phyloP scores from a whole-genome alignment of 2,329 filamentous ascomycete genomes.

The Graphilbum sp. region DNA sequence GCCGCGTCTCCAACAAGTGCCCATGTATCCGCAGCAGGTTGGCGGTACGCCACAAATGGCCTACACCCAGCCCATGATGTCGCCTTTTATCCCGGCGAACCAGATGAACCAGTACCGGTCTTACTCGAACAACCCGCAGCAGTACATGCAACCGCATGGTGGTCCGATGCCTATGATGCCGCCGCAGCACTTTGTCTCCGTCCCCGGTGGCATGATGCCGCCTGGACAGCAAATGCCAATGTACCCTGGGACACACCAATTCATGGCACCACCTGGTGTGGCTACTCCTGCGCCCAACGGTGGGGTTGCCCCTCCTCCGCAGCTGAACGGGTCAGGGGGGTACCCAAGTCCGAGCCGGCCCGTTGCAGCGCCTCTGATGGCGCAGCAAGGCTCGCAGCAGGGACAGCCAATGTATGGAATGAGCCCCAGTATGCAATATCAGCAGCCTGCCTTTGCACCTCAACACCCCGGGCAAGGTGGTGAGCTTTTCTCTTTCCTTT shows the following conservation, averaged over 20 bases:
- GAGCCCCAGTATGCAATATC: conserved; percentile 59
- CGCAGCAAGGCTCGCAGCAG: conserved; percentile 83
- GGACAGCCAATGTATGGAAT: conserved; percentile 65
- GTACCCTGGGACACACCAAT: conserved; percentile 56
- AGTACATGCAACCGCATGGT: conserved; percentile 56
- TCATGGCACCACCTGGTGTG: conserved; percentile 38
- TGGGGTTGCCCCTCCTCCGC: conserved; percentile 27
- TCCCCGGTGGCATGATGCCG: conserved; percentile 52
- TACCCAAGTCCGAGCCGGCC: conserved; percentile 80
- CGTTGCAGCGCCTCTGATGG: conserved; percentile 68
- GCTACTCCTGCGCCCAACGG: neutral
- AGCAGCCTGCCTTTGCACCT: conserved; percentile 54
- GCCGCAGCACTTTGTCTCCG: conserved; percentile 56
- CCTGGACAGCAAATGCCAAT: conserved; percentile 63
- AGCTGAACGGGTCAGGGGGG: conserved; percentile 51
- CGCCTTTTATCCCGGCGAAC: conserved; percentile 54
- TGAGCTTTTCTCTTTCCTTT: conserved; percentile 30
- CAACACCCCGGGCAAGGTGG: conserved; percentile 53
- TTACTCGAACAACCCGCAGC: conserved; percentile 55
- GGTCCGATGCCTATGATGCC: conserved; percentile 75
- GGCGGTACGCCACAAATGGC: conserved; percentile 52
- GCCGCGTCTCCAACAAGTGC: conserved; percentile 56
- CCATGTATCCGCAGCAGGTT: conserved; percentile 54
- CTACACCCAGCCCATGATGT: conserved; percentile 56
- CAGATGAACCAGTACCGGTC: conserved; percentile 57